Conservation (phyloP, 352 stramenopile genomes). For the Phytopythium sindhum region DNA sequence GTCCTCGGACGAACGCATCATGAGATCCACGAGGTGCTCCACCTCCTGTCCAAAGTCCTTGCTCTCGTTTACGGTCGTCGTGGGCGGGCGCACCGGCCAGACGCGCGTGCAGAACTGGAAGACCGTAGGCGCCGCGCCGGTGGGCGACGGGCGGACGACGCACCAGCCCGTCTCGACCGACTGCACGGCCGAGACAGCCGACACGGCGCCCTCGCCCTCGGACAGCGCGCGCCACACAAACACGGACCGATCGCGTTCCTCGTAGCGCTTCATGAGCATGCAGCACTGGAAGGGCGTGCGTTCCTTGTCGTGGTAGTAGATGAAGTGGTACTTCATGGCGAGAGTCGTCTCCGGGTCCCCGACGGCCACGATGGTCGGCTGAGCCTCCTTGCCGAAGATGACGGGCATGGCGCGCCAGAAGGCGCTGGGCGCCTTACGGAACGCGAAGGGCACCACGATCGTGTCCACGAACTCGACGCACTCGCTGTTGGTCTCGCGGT, state of each 20-base stretch:
- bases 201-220: conserved; percentile 26
- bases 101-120: conserved; percentile 9
- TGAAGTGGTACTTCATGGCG: conserved; percentile 26
- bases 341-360: conserved; percentile 26
- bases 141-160: conserved; percentile 12
- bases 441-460: conserved; percentile 18
- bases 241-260: conserved; percentile 36
- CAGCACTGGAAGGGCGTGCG: conserved; percentile 11
- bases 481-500: conserved; percentile 15
- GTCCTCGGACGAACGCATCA: conserved; percentile 6
- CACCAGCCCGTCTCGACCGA: conserved; percentile 54
- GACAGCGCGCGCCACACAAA: conserved; percentile 41
- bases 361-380: conserved; percentile 15
- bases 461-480: conserved; percentile 22
- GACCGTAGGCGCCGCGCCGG: not conserved
- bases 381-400: conserved; percentile 14
- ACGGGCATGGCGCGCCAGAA: conserved; percentile 21
- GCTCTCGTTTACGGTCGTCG: not conserved
- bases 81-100: not conserved
- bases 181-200: conserved; percentile 29
- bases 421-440: conserved; percentile 13
- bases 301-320: conserved; percentile 9
- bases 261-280: conserved; percentile 23
- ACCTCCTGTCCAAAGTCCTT: not conserved
- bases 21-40: conserved; percentile 7